Evolutionary conservation across 2,329 filamentous ascomycete genomes (phyloP).

Genomic region (Rhynchosporium agropyri): DNA sequence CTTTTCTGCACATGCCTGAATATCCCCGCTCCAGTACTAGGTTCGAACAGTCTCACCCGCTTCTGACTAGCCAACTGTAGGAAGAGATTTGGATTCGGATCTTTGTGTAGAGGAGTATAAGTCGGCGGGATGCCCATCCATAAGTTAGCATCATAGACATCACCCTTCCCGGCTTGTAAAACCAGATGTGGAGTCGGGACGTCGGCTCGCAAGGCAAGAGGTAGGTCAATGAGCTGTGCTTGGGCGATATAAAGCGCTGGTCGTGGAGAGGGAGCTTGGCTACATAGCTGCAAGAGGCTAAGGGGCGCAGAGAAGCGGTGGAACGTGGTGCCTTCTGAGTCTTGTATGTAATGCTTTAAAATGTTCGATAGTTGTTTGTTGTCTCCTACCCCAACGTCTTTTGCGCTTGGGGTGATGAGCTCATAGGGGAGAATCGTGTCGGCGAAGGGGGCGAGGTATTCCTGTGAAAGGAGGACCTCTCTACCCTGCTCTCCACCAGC

Average conservation of each 20-base stretch:
- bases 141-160: constrained; percentile 83
- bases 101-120: constrained; percentile 86
- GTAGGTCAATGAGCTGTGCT: constrained; percentile 70
- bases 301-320: constrained; percentile 50
- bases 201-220: constrained; percentile 62
- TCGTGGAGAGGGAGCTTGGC: not conserved
- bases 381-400: not conserved
- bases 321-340: constrained; percentile 43
- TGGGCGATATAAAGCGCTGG: constrained; percentile 82
- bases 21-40: constrained; percentile 62
- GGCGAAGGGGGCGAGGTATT: constrained; percentile 46
- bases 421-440: constrained; percentile 61
- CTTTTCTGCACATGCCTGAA: constrained; percentile 56
- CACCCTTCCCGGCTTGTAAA: constrained; percentile 66
- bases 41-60: constrained; percentile 69
- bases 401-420: constrained; percentile 41
- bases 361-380: constrained; percentile 8
- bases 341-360: constrained; percentile 15
- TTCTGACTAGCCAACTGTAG: constrained; percentile 79
- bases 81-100: constrained; percentile 94
- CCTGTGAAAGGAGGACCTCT: constrained; percentile 32
- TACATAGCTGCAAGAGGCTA: constrained; percentile 35
- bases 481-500: not conserved
- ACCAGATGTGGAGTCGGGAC: constrained; percentile 70
- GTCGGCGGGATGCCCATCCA: constrained; percentile 90